Conservation (phyloP, 352 stramenopile genomes). For the Detonula confervacea region DNA sequence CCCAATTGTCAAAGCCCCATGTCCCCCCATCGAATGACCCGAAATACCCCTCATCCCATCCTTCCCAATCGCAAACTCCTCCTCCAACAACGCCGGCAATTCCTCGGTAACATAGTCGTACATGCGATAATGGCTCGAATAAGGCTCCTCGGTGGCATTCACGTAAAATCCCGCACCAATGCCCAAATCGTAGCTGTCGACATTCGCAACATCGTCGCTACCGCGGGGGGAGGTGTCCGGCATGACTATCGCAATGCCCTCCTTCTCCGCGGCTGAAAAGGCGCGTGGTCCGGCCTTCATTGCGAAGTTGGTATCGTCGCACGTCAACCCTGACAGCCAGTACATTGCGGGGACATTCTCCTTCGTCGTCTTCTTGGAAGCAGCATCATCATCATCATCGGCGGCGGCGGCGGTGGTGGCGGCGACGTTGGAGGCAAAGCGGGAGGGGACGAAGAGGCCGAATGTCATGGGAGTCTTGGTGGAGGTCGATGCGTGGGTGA, state of each 20-base stretch:
- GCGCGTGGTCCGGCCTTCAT: slow-evolving; percentile 80
- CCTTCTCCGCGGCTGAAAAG: slow-evolving; percentile 88
- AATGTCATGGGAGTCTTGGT: slow-evolving; percentile 21
- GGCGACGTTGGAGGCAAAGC: neutral
- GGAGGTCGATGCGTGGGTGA: slow-evolving; percentile 4
- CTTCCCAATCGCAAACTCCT: slow-evolving; percentile 89
- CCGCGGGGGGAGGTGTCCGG: slow-evolving; percentile 94
- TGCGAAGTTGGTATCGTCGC: slow-evolving; percentile 90
- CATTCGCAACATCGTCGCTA: slow-evolving; percentile 90
- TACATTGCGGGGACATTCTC: no score
- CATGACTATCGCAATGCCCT: slow-evolving; percentile 94
- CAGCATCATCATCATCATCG: no score
- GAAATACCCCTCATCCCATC: slow-evolving; percentile 88
- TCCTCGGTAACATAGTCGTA: slow-evolving; percentile 97
- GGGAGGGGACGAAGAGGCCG: slow-evolving; percentile 10
- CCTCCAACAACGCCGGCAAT: slow-evolving; percentile 89
- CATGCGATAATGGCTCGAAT: slow-evolving; percentile 95
- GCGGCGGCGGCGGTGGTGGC: no score
- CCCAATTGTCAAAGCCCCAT: slow-evolving; percentile 95
- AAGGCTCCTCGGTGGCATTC: slow-evolving; percentile 93
- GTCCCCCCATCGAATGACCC: slow-evolving; percentile 96
- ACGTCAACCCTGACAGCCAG: neutral
- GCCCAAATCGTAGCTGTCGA: slow-evolving; percentile 96
- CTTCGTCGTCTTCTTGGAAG: no score
- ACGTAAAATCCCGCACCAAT: slow-evolving; percentile 97